Evolutionary conservation across 192 early-diverging fungal genomes (phyloP).

Genomic region (Backusella liffmaniae): DNA sequence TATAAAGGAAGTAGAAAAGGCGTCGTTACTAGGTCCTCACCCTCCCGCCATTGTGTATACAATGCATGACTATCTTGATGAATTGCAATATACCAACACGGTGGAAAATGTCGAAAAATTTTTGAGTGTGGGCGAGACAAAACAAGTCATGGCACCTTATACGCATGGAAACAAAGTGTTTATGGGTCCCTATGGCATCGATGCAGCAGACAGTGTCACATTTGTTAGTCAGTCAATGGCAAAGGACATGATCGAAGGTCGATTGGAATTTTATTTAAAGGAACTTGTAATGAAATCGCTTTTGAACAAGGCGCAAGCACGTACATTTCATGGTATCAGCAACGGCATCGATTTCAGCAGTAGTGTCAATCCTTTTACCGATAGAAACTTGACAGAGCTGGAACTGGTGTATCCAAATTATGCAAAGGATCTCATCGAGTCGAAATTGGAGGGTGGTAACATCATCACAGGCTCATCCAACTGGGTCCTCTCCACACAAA

Average conservation of each 20-base stretch:
- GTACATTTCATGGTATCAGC: constrained; percentile 50
- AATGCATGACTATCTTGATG: constrained; percentile 59
- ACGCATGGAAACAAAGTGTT: constrained; percentile 49
- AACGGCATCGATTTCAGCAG: constrained; percentile 51
- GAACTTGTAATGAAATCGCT: constrained; percentile 53
- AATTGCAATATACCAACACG: constrained; percentile 52
- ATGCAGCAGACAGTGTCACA: constrained; percentile 48
- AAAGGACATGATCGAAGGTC: constrained; percentile 52
- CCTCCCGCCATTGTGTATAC: constrained; percentile 55
- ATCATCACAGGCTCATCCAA: background rate
- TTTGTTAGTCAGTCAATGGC: constrained; percentile 57
- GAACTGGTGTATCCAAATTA: constrained; percentile 41
- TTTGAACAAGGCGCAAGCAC: constrained; percentile 41
- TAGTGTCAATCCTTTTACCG: constrained; percentile 47
- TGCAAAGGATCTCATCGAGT: constrained; percentile 10
- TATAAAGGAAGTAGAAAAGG: constrained; percentile 29
- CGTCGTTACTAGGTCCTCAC: constrained; percentile 27
- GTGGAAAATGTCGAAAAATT: constrained; percentile 50
- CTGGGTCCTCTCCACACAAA: background rate
- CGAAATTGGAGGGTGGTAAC: background rate
- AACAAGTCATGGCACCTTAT: constrained; percentile 26
- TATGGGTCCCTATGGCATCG: constrained; percentile 49
- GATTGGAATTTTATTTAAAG: constrained; percentile 53
- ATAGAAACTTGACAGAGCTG: constrained; percentile 27
- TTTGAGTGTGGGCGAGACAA: constrained; percentile 36